Base-by-base conservation (phyloP, 345 rosid species). In the Camelina hispida region DNA sequence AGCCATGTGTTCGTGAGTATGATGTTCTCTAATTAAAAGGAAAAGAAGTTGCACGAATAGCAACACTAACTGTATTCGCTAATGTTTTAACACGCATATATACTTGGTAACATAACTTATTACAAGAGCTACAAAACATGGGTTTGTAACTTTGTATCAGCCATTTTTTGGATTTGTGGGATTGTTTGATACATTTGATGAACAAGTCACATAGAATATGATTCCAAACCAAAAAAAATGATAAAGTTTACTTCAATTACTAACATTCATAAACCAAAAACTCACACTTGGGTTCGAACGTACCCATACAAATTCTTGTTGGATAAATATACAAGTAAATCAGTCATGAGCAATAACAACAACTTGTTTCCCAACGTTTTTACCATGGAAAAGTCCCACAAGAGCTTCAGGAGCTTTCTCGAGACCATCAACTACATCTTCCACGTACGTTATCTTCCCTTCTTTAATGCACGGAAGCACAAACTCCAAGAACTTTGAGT, bases 291-390 rank as follows among this genome's bases (percentile, higher is more conserved):
- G 20, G 38, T 62, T 62, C 4, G 47, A 44, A 44, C 37, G n/a
- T n/a, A 62, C 4, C 38, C 22, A 37, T 60, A 60, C 48, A 38
- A 59, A 59, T 15, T 59, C n/a, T 35, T 59, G 25, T 59, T 35
- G 46, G 64, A 35, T 59, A 35, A 5, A 17, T 10, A 59, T 20
- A 51, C 11, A 10, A 58, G 13, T 38, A 23, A 23, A 13, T 78
- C 55, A 72, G 54, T 73, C 75, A 9, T 48, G 75, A 54, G 76
- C 78, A 50, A 81, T 63, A 20, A 56, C 73, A 38, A 86, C 81
- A 6, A 86, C 79, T 67, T 86, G 87, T 60, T 88, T 90, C 2
- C 91, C 93, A 10, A 85, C 80, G 55, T 86, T 90, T 46, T 76
- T 76, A 37, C 89, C 91, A 7, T 72, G 75, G 67, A 83, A 89